Percentiles rank a stretch among this genome's conserved stretches.
Conservation (phyloP, 371 early-diverging fungal species). For the Mucor ambiguus region DNA sequence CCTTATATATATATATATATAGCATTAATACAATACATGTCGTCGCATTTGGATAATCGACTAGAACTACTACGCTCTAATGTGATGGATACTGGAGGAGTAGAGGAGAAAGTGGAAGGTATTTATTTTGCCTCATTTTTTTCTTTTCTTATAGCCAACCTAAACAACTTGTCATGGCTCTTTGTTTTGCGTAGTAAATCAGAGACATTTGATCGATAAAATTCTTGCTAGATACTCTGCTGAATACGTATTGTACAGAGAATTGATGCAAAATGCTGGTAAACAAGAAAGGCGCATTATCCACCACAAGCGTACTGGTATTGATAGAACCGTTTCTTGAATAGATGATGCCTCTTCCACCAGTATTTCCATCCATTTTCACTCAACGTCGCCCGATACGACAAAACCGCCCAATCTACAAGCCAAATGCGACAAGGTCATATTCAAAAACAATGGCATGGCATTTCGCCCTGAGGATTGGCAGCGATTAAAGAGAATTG, state of each 20-base stretch:
- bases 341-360: conserved; percentile 68
- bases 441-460: conserved; percentile 86
- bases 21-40: background rate
- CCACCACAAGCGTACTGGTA: no score
- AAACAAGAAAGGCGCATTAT: background rate
- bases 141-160: no score
- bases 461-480: conserved; percentile 86
- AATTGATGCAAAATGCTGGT: conserved; percentile 73
- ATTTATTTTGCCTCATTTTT: conserved; percentile 1
- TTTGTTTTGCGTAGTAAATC: conserved; percentile 64
- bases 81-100: conserved; percentile 49
- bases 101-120: conserved; percentile 69
- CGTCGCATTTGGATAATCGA: conserved; percentile 12
- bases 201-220: conserved; percentile 93
- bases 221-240: conserved; percentile 86
- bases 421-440: conserved; percentile 62
- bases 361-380: conserved; percentile 60
- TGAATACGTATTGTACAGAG: conserved; percentile 73
- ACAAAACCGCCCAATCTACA: conserved; percentile 47
- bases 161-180: background rate
- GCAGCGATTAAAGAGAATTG: conserved; percentile 82
- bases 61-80: conserved; percentile 44
- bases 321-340: no score
- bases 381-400: conserved; percentile 41
- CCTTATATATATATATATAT: background rate